Percentiles rank a stretch among this genome's conserved stretches.
Evolutionary conservation across 192 early-diverging fungal genomes (phyloP).

Genomic region (Backusella macrospora): DNA sequence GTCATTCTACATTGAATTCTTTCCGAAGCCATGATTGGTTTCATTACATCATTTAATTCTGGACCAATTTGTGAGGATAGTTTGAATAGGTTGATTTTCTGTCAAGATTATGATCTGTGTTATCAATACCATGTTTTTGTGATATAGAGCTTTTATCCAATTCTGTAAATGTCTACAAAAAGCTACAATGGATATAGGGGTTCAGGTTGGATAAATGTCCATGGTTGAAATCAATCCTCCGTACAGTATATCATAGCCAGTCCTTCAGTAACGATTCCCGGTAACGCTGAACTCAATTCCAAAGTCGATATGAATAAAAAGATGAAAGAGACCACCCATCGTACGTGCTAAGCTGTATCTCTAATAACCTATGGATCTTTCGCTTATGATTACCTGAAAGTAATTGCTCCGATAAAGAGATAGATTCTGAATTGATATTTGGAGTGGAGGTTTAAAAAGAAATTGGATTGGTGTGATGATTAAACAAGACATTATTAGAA

Average conservation of each 20-base stretch:
- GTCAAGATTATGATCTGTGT: not conserved
- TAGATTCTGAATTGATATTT: conserved; percentile 46
- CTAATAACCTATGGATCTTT: conserved; percentile 48
- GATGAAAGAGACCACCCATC: conserved; percentile 58
- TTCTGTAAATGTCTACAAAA: not conserved
- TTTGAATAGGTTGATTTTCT: conserved; percentile 35
- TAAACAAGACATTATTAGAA: not conserved
- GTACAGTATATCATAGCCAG: conserved; percentile 53
- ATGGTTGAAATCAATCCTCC: conserved; percentile 20
- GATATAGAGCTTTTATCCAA: too few relatives aligned
- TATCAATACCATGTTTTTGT: too few relatives aligned
- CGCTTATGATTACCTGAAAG: conserved; percentile 47
- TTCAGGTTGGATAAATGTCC: conserved; percentile 19
- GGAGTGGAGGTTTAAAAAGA: conserved; percentile 26
- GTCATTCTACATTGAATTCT: not conserved
- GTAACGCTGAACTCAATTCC: conserved; percentile 60
- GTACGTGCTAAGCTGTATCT: conserved; percentile 29
- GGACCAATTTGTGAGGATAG: conserved; percentile 43
- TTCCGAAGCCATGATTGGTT: not conserved
- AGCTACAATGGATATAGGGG: not conserved
- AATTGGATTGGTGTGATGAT: not conserved
- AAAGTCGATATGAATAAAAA: conserved; percentile 63
- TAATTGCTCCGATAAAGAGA: conserved; percentile 43
- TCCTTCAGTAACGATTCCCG: conserved; percentile 53
- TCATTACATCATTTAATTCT: conserved; percentile 24